A percentile compares a stretch with the other conserved stretches of the same genome.
These are phyloP conservation scores for Candida piceae DNA, from an alignment of 805 yeast genomes.

Conservation along the genomic window DNA sequence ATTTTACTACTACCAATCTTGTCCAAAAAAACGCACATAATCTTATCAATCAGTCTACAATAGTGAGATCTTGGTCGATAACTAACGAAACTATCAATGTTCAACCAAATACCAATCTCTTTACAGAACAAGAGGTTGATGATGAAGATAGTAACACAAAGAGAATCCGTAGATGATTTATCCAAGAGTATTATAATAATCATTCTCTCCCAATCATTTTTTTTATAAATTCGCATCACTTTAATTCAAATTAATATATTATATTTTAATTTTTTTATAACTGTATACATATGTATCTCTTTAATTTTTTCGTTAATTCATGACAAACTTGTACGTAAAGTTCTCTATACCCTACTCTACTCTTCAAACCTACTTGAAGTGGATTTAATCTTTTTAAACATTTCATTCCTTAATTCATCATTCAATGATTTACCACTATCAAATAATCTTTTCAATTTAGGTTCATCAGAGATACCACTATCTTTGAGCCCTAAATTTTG, in stretches of 20 bases:
- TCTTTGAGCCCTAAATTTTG: background rate
- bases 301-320: too few species aligned
- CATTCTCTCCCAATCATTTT: too few species aligned
- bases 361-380: slow-evolving; percentile 10
- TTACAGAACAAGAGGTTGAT: too few species aligned
- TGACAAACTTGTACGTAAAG: slow-evolving; percentile 26
- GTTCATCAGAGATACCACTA: background rate
- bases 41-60: background rate
- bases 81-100: slow-evolving; percentile 16
- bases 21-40: too few species aligned
- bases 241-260: too few species aligned
- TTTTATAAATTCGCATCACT: too few species aligned
- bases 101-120: too few species aligned
- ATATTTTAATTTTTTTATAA: background rate
- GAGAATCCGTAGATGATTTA: background rate
- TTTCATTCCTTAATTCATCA: slow-evolving; percentile 22
- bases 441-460: slow-evolving; percentile 15
- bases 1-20: too few species aligned
- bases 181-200: too few species aligned
- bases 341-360: slow-evolving; percentile 13
- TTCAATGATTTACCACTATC: slow-evolving; percentile 20
- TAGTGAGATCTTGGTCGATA: slow-evolving; percentile 19
- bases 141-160: background rate
- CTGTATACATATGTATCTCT: background rate
- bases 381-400: slow-evolving; percentile 16